Conservation (phyloP, 1,284 basidiomycete genomes). For the Volvariella surrecta region DNA sequence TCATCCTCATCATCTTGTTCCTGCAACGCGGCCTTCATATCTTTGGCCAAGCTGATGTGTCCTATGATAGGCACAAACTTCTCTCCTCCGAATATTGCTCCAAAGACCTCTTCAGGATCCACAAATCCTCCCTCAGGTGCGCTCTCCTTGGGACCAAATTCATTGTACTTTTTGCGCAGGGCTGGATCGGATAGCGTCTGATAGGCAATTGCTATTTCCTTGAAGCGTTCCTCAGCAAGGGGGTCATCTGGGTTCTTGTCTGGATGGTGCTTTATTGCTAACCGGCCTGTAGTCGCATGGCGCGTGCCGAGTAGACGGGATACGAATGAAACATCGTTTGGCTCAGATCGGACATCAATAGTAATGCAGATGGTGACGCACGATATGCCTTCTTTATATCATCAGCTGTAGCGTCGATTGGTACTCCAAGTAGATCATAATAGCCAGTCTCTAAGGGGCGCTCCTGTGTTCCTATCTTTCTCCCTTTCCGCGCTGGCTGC, state of each 20-base stretch:
- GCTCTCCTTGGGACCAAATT: conserved; percentile 76
- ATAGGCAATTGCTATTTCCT: conserved; percentile 84
- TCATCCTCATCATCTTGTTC: conserved; percentile 74
- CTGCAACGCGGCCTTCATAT: conserved; percentile 98
- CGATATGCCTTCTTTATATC: conserved; percentile 96
- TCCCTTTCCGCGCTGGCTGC: conserved; percentile 28
- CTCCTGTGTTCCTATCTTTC: conserved; percentile 83
- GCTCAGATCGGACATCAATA: no score
- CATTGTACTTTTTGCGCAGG: conserved; percentile 90
- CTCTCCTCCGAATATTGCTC: conserved; percentile 87
- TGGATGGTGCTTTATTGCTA: conserved; percentile 90
- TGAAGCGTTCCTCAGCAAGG: conserved; percentile 84
- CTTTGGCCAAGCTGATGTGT: conserved; percentile 76
- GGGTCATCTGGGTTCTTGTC: conserved; percentile 95
- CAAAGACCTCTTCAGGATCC: conserved; percentile 81
- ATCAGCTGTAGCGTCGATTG: conserved; percentile 68
- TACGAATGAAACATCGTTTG: conserved; percentile 1
- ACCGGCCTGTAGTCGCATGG: conserved; percentile 45
- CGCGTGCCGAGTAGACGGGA: conserved; percentile 1
- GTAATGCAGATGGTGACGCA: conserved; percentile 25
- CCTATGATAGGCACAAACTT: conserved; percentile 80
- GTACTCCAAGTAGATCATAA: conserved; percentile 78
- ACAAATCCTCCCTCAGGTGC: conserved; percentile 71
- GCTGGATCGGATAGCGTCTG: conserved; percentile 83
- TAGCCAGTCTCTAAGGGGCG: conserved; percentile 85